Base-by-base conservation (phyloP, 441 rosid genomes). In the Manihot esculenta region DNA sequence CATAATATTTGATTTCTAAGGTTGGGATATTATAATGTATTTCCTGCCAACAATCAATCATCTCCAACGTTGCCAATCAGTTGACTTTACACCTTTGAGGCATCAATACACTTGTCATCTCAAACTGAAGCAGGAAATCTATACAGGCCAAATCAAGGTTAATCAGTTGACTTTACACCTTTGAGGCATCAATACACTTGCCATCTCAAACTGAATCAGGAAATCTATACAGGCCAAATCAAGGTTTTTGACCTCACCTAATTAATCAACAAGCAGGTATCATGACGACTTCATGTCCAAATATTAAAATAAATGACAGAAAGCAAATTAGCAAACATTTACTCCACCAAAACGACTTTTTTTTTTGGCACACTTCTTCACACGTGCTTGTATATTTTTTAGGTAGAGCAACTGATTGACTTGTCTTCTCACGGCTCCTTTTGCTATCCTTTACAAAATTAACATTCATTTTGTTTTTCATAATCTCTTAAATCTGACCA, bases 161-260 rank as follows among this genome's bases (percentile, higher is more conserved):
- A n/a, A n/a, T n/a, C n/a, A n/a, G n/a, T n/a, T n/a, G n/a, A n/a
- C n/a, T n/a, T n/a, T n/a, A n/a, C n/a, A n/a, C n/a, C n/a, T n/a
- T n/a, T n/a, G n/a, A n/a, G n/a, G n/a, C n/a, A n/a, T n/a, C n/a
- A 30, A 30, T 1, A 30, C 1, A 30, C 1, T 1, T 1, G 33
- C 1, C 1, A 30, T 1, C 69, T 72, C 64, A 42, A 69, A 64
- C 69, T 33, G 53, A 38, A 54, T 44, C 38, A 50, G 55, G 30
- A 72, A 67, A 53, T 62, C 79, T 83, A 72, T 78, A 76, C 86
- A 77, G 62, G 67, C 66, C 71, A 64, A 56, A 63, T 51, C 49
- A 17, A 45, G 27, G 18, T 57, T 59, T 50, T 13, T 45, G 27
- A 66, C 44, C n/a, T n/a, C n/a, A n/a, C n/a, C n/a, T n/a, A n/a